Evolutionary conservation across 768 basidiomycete species (phyloP).

Genomic region (Lactifluus echinatus): DNA sequence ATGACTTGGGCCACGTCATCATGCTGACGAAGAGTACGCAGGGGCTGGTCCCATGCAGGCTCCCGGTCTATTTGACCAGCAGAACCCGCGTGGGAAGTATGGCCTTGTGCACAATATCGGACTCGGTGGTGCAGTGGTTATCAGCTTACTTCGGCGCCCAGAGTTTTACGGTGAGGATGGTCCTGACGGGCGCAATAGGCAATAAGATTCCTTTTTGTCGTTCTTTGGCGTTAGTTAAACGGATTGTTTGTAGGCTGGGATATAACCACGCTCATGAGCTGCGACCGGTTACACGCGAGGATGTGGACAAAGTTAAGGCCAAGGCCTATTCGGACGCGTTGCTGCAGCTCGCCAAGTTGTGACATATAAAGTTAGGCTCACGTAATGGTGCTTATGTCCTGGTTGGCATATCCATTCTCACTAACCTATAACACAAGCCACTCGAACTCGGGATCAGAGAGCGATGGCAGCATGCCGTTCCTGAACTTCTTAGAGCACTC

Average conservation of each 20-base stretch:
- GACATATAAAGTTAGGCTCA: too few relatives aligned
- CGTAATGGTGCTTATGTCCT: too few relatives aligned
- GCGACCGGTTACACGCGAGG: conserved; percentile 47
- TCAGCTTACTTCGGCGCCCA: conserved; percentile 66
- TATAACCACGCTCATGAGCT: conserved; percentile 74
- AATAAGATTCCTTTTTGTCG: not conserved
- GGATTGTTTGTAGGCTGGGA: conserved; percentile 40
- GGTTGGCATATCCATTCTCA: too few relatives aligned
- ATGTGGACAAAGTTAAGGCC: conserved; percentile 73
- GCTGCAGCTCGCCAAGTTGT: conserved; percentile 36
- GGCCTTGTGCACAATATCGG: conserved; percentile 81
- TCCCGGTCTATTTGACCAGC: conserved; percentile 51
- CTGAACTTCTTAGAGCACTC: too few relatives aligned
- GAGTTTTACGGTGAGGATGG: conserved; percentile 67
- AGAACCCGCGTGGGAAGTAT: conserved; percentile 65
- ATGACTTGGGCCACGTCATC: not conserved
- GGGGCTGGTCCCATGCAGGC: conserved; percentile 58
- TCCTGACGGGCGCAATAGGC: conserved; percentile 59
- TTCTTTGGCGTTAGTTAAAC: not conserved
- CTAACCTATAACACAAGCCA: too few relatives aligned
- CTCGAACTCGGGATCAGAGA: not conserved
- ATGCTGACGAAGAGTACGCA: too few relatives aligned
- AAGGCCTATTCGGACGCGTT: conserved; percentile 41
- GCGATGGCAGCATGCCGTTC: too few relatives aligned
- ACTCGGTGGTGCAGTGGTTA: conserved; percentile 71